Conservation (phyloP, 2,329 filamentous ascomycete genomes). For the Claviceps quebecensis region DNA sequence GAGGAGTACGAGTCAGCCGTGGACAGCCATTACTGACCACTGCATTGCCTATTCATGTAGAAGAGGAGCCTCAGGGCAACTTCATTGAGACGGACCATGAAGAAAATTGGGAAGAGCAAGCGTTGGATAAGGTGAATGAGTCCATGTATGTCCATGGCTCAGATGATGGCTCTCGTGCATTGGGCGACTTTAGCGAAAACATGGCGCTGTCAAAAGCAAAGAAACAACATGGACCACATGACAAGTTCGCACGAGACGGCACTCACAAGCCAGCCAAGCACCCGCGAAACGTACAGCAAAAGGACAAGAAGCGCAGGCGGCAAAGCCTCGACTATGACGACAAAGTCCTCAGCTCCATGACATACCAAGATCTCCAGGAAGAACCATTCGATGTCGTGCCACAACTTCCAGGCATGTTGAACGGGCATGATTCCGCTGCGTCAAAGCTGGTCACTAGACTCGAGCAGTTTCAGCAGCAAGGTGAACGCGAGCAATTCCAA, state of each 20-base stretch:
- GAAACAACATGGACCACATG: slow-evolving; percentile 8
- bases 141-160: slow-evolving; percentile 9
- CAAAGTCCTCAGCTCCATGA: slow-evolving; percentile 38
- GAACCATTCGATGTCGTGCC: slow-evolving; percentile 42
- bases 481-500: slow-evolving; percentile 30
- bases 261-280: slow-evolving; percentile 11
- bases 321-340: slow-evolving; percentile 43
- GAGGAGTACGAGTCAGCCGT: slow-evolving; percentile 13
- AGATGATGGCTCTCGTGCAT: slow-evolving; percentile 13
- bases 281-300: slow-evolving; percentile 8
- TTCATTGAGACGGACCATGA: slow-evolving; percentile 9
- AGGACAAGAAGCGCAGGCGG: slow-evolving; percentile 27
- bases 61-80: neutral
- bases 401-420: slow-evolving; percentile 24
- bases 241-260: slow-evolving; percentile 11
- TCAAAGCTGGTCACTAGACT: slow-evolving; percentile 34
- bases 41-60: slow-evolving; percentile 1
- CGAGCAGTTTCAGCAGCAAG: slow-evolving; percentile 32
- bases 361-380: slow-evolving; percentile 32
- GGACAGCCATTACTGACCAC: neutral
- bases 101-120: slow-evolving; percentile 10
- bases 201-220: slow-evolving; percentile 13
- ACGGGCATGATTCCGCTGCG: slow-evolving; percentile 21
- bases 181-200: slow-evolving; percentile 11
- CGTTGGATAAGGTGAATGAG: slow-evolving; percentile 9